Conservation (phyloP, 108 stramenopile genomes). For the Epipyxis sp. region DNA sequence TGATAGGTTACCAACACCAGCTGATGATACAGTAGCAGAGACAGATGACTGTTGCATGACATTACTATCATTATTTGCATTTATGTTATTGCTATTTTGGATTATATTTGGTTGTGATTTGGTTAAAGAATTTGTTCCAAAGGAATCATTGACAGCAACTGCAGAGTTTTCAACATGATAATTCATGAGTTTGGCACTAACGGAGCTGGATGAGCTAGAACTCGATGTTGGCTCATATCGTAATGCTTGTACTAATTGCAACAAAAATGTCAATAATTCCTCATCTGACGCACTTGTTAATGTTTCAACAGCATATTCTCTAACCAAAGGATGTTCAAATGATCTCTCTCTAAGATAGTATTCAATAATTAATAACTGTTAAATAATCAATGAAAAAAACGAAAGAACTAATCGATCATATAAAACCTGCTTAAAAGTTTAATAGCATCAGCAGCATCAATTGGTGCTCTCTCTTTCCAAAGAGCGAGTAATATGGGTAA, state of each 20-base stretch:
- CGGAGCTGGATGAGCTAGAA: neutral
- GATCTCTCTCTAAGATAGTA: neutral
- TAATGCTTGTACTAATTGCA: slow-evolving; percentile 95
- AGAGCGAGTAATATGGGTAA: slow-evolving; percentile 67
- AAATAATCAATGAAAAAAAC: neutral
- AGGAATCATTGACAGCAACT: neutral
- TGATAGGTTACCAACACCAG: slow-evolving; percentile 4
- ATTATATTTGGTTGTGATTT: neutral
- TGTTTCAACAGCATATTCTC: slow-evolving; percentile 89
- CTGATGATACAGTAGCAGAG: neutral
- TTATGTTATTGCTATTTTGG: too few species aligned
- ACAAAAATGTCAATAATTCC: slow-evolving; percentile 83
- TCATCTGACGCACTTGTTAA: slow-evolving; percentile 80
- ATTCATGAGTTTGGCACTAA: neutral
- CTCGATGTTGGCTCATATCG: slow-evolving; percentile 71
- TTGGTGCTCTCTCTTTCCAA: slow-evolving; percentile 84
- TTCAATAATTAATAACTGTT: neutral
- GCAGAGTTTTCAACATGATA: neutral
- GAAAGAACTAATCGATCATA: slow-evolving; percentile 30
- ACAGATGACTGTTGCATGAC: neutral
- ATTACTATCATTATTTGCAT: neutral
- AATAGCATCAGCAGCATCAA: slow-evolving; percentile 91
- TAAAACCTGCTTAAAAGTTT: slow-evolving; percentile 82
- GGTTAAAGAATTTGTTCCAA: neutral
- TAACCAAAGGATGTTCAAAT: slow-evolving; percentile 50